A percentile compares a stretch with the other conserved stretches of the same genome.
phyloP scores from a whole-genome alignment of 2,329 filamentous ascomycete species.

The Colletotrichum orchidophilum region DNA sequence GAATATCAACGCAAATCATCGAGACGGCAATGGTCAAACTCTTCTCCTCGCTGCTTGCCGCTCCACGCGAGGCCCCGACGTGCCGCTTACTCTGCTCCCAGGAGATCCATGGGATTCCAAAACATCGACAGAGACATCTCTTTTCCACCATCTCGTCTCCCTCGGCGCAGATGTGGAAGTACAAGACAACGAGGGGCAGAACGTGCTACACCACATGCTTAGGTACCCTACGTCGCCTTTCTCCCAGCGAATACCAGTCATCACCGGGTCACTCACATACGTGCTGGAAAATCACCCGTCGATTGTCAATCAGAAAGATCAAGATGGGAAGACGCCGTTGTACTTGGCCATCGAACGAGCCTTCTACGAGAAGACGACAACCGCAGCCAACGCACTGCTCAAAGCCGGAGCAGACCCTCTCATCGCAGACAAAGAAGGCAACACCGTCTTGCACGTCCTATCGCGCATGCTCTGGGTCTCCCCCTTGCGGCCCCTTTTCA shows the following conservation, averaged over 20 bases:
- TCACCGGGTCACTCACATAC: constrained; percentile 8
- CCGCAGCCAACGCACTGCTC: constrained; percentile 31
- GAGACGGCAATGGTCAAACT: constrained; percentile 39
- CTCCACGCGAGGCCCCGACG: constrained; percentile 13
- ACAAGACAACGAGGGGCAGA: constrained; percentile 35
- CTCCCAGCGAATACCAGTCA: not conserved
- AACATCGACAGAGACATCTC: not conserved
- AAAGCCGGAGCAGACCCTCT: constrained; percentile 36
- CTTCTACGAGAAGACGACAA: not conserved
- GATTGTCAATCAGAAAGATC: constrained; percentile 35
- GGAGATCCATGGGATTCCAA: not conserved
- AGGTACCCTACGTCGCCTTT: not conserved
- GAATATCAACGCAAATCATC: constrained; percentile 37
- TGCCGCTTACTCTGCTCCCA: not conserved
- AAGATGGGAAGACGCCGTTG: constrained; percentile 39
- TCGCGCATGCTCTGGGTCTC: constrained; percentile 10
- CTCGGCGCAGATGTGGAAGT: constrained; percentile 39
- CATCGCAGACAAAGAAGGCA: constrained; percentile 28
- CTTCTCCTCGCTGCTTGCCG: constrained; percentile 39
- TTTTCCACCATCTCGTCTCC: constrained; percentile 35
- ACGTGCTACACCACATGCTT: constrained; percentile 38
- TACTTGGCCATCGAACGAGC: constrained; percentile 23
- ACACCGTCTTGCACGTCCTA: constrained; percentile 38
- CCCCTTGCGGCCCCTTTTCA: constrained; percentile 30
- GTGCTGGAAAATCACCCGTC: constrained; percentile 15